Evolutionary conservation across 495 filamentous ascomycete genomes (phyloP).

Genomic region (Cetradonia linearis): DNA sequence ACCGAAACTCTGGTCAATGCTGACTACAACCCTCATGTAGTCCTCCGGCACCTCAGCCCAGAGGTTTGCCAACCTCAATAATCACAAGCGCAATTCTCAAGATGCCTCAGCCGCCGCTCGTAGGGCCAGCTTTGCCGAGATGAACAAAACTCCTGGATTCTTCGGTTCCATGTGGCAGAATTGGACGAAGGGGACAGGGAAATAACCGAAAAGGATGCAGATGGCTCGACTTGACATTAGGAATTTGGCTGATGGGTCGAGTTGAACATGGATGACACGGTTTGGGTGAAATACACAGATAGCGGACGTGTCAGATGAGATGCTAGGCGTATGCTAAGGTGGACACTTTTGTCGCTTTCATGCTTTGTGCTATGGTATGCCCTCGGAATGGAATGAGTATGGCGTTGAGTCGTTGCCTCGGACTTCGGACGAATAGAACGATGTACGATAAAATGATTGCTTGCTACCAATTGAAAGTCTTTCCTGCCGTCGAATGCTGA

Average conservation of each 20-base stretch:
- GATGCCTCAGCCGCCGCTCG: constrained; percentile 34
- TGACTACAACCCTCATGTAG: constrained; percentile 16
- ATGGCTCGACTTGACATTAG: background rate
- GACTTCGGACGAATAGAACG: background rate
- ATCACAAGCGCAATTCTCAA: constrained; percentile 40
- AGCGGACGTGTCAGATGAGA: background rate
- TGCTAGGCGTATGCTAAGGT: background rate
- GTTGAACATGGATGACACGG: background rate
- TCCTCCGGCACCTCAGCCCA: constrained; percentile 27
- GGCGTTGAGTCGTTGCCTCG: background rate
- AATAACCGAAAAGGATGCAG: constrained; percentile 7
- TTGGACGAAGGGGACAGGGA: constrained; percentile 18
- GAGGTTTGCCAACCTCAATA: constrained; percentile 39
- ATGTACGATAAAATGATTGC: background rate
- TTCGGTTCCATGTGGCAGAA: constrained; percentile 46
- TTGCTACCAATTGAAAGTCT: background rate
- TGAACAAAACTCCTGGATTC: constrained; percentile 34
- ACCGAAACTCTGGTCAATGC: background rate
- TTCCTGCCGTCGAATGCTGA: background rate
- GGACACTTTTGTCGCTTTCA: background rate
- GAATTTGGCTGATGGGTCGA: background rate
- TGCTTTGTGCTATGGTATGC: background rate
- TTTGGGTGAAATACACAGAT: background rate
- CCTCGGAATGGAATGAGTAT: background rate
- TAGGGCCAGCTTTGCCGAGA: constrained; percentile 42